Evolutionary conservation across 176 grass and related monocot genomes (phyloP).

Genomic region (barley (Hordeum vulgare)): MorexV3_pseudomolecules_assembly NC_058523.1:125639087-125639586

Average conservation of each 20-base stretch:
- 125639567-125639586: background rate
- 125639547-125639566: background rate
- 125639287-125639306: conserved; percentile 32
- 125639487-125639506: background rate
- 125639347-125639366: conserved; percentile 29
- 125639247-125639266: conserved; percentile 17
- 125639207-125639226: background rate
- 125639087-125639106: background rate
- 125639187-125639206: conserved; percentile 38
- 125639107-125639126: background rate
- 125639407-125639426: conserved; percentile 49
- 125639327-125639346: conserved; percentile 15
- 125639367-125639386: background rate
- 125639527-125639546: background rate
- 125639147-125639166: background rate
- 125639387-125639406: conserved; percentile 32
- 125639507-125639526: background rate
- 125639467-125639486: background rate
- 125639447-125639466: conserved; percentile 53
- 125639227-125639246: conserved; percentile 73
- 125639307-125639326: conserved; percentile 30
- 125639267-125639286: background rate
- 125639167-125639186: conserved; percentile 3
- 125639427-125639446: conserved; percentile 46
- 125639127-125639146: background rate